Percentiles rank a stretch among this genome's conserved stretches.
Conservation (phyloP, 169 alveolate species). For the Plasmodium berghei region DNA sequence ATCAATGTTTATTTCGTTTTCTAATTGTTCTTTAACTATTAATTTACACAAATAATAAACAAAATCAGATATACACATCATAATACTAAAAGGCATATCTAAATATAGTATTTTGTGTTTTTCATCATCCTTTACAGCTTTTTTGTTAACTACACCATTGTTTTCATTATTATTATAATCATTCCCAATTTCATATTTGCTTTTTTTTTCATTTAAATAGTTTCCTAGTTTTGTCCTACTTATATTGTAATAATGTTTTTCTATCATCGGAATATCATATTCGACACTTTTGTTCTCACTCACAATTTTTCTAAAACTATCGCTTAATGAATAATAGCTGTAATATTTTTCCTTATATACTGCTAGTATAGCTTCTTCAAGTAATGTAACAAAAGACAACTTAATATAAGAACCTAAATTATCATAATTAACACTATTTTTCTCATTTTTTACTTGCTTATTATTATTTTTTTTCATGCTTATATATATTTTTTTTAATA, state of each 20-base stretch:
- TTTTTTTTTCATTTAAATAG: not conserved
- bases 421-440: slow-evolving; percentile 11
- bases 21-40: slow-evolving; percentile 39
- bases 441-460: not conserved
- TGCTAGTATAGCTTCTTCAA: slow-evolving; percentile 41
- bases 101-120: slow-evolving; percentile 1
- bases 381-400: slow-evolving; percentile 42
- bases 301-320: not conserved
- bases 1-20: slow-evolving; percentile 45
- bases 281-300: not conserved
- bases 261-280: not conserved
- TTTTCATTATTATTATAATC: not conserved
- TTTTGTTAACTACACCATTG: not conserved
- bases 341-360: slow-evolving; percentile 59
- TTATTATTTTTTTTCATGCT: not conserved
- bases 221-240: not conserved
- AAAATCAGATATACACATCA: slow-evolving; percentile 68
- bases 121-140: not conserved
- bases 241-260: not conserved
- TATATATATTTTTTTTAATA: slow-evolving; percentile 66
- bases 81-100: slow-evolving; percentile 41
- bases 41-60: slow-evolving; percentile 43
- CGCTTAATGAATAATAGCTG: slow-evolving; percentile 13
- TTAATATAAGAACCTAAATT: slow-evolving; percentile 54
- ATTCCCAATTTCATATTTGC: not conserved